Base-by-base conservation (phyloP, 345 rosid genomes). In the Punica granatum region DNA sequence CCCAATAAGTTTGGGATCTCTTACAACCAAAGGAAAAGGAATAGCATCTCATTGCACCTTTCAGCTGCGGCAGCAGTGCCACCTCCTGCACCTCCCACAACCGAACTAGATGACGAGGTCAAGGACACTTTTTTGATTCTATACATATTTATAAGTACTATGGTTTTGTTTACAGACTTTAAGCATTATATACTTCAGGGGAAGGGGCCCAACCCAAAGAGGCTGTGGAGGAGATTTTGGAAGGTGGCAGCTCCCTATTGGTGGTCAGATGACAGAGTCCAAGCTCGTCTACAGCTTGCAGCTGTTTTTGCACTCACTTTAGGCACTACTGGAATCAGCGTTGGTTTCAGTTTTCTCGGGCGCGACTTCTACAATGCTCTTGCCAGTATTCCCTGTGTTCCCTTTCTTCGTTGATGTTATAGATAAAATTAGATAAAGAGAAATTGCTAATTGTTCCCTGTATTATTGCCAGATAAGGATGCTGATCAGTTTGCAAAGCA, bases 281-380 rank as follows among this genome's bases (percentile, higher is more conserved):
- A 83, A 69, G 98, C 92, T 31, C 81, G 96, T 79, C 70, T 87
- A 70, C 98, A 85, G 73, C 87, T 93, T 16, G 97, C 87, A 19
- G 82, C 86, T 51, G 96, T 90, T 15, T 87, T 93, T 68, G 97
- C 96, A 56, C 94, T 93, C 37, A 93, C 94, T 43, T 79, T 93
- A 41, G 96, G 80, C 65, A 93, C 97, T 65, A 90, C 97, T 12
- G 98, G 97, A 68, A 86, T 90, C 73, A 90, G 97, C 78, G 96
- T 93, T 35, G 97, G 94, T 70, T 93, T 93, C 82, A 93, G 68
- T 79, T 93, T 90, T 80, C 98, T 93, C 41, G 98, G 98, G 72
- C 98, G 97, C 54, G 98, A 93, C 75, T 93, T 93, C 85, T 93
- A 80, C 83, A 93, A 93, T 60, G 96, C 98, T 34, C 93, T 93